These are phyloP conservation scores for Cytospora paraplurivora DNA, from an alignment of 2,329 filamentous ascomycete species.

Conservation along the genomic window DNA sequence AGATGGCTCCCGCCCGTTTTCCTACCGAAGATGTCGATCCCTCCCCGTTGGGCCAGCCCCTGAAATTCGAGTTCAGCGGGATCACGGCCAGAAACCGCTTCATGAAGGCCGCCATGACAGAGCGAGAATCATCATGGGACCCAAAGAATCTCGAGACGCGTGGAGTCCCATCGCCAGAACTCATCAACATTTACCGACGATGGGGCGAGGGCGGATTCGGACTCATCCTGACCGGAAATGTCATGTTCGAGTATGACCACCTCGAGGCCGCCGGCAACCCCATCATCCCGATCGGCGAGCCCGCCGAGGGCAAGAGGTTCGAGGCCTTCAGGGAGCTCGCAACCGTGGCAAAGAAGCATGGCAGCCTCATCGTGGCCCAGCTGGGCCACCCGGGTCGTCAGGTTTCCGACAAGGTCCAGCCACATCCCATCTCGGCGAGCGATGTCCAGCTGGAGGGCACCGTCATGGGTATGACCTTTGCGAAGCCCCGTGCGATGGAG, in stretches of 20 bases:
- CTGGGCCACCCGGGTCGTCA: constrained; percentile 66
- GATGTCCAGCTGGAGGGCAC: constrained; percentile 43
- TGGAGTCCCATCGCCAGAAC: constrained; percentile 42
- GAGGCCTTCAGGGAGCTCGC: constrained; percentile 62
- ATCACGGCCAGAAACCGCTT: constrained; percentile 65
- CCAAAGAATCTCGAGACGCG: constrained; percentile 53
- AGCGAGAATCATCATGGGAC: constrained; percentile 64
- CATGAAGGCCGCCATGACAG: constrained; percentile 68
- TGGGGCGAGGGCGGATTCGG: constrained; percentile 63
- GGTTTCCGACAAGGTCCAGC: constrained; percentile 38
- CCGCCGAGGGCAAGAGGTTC: constrained; percentile 59
- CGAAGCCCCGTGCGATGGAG: constrained; percentile 53
- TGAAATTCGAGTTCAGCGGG: constrained; percentile 54
- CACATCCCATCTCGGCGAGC: constrained; percentile 43
- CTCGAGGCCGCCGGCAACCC: constrained; percentile 58
- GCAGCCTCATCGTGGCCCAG: constrained; percentile 62
- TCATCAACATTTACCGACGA: constrained; percentile 57
- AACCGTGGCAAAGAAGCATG: constrained; percentile 55
- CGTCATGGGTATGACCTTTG: constrained; percentile 51
- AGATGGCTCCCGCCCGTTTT: constrained; percentile 24
- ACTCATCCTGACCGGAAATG: constrained; percentile 63
- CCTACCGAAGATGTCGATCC: constrained; percentile 33
- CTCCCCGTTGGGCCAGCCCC: constrained; percentile 45
- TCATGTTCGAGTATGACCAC: constrained; percentile 64
- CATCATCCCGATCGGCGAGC: constrained; percentile 57